Conservation (phyloP, 306 rosid genomes). For the Senna tora region DNA sequence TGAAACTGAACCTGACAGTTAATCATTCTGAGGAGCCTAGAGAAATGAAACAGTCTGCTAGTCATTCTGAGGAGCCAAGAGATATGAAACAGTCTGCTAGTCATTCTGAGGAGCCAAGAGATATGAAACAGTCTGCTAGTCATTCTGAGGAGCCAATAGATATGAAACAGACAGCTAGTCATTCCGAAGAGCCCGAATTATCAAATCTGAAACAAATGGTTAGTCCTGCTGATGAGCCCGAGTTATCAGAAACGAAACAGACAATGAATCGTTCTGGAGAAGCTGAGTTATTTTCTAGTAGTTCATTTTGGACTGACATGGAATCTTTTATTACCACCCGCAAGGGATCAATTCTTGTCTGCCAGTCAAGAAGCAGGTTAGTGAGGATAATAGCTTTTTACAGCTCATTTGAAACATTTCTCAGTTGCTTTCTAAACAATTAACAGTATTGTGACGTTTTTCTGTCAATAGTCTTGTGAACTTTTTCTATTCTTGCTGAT, state of each 20-base stretch:
- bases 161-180: slow-evolving; percentile 23
- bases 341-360: slow-evolving; percentile 57
- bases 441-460: slow-evolving; percentile 4
- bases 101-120: slow-evolving; percentile 25
- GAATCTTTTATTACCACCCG: slow-evolving; percentile 61
- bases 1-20: too few species aligned
- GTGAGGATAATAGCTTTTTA: slow-evolving; percentile 13
- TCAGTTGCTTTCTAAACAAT: not conserved
- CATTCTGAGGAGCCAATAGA: not conserved
- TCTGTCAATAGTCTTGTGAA: slow-evolving; percentile 3
- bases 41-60: slow-evolving; percentile 26
- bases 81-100: slow-evolving; percentile 28
- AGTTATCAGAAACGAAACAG: slow-evolving; percentile 18
- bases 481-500: slow-evolving; percentile 7
- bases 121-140: slow-evolving; percentile 22
- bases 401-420: slow-evolving; percentile 7
- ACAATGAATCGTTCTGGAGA: slow-evolving; percentile 28
- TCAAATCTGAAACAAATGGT: slow-evolving; percentile 39
- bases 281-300: slow-evolving; percentile 52
- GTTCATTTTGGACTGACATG: slow-evolving; percentile 71
- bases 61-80: too few species aligned
- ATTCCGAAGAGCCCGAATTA: slow-evolving; percentile 34
- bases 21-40: not conserved
- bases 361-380: slow-evolving; percentile 79
- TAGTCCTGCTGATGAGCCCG: not conserved